Base-by-base conservation (phyloP, 805 yeast genomes). In the Saturnispora diversa region DNA sequence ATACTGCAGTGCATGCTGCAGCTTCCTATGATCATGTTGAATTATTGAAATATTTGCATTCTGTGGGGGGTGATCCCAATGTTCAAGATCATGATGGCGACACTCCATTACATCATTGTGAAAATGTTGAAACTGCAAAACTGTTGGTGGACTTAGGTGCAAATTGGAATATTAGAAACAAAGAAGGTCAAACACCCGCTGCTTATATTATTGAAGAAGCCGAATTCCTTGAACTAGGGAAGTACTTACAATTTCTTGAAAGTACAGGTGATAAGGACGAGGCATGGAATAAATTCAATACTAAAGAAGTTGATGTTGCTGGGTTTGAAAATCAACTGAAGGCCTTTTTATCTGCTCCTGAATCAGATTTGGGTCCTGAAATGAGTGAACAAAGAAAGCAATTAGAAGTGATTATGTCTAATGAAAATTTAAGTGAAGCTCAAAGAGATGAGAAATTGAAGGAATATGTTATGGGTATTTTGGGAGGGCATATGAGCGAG, bases 1-100 rank as follows among this genome's bases (percentile, higher is more conserved):
- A 94, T 61, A 90, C 97, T 0, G 94, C 98, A 6, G 71, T 92
- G 10, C 99, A 92, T 59, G 99, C 99, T 1, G 97, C 98, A 1
- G 94, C 94, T 2, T 82, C 97, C 1, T 92, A 92, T 59, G 90
- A 90, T 7, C 88, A 90, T 56, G 51, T 63, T 2, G 87, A 81
- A 8, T 64, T 92, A 29, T 64, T 92, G 28, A 58, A 63, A 42
- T 73, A 70, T 47, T 65, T 86, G 34, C 58, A 83, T 4, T 50
- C 50, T 4, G 57, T 62, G 15, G 84, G 84, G 7, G 97, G 96
- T 6, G 80, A 92, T 54, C 72, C 87, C 19, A 87, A 92, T 57
- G 65, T 88, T 24, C 77, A 69, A 44, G 99, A 92, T 51, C 63
- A 63, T 17, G 98, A 94, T 49, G 97, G 97, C 2, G 99, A 92